Base-by-base conservation (phyloP, 2,329 filamentous ascomycete genomes). In the Anisogramma anomala region DNA sequence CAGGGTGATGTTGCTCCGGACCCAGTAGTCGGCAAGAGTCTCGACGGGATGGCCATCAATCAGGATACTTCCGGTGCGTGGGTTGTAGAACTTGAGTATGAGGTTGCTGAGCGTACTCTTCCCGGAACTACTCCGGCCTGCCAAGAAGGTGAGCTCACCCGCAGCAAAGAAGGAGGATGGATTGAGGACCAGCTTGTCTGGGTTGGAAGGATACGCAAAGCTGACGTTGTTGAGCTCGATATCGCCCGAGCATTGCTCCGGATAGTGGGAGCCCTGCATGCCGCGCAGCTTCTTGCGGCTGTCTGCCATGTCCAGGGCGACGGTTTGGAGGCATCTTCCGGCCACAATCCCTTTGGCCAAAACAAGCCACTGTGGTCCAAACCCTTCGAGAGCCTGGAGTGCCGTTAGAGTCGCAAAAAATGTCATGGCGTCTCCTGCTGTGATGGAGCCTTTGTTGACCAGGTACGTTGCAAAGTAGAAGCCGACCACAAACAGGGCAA, bases 91-190 rank as follows among this genome's bases (percentile, higher is more conserved):
- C 10, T 79, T 75, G 37, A 87, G 68, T 1, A 96, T 67, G 0
- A 96, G 68, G 54, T 85, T 86, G 1, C 82, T 79, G 1, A 96
- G 55, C 0, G 89, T 96, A 51, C 86, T 94, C 58, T 96, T 96
- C 0, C 89, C 89, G 2, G 85, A 94, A 0, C 91, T 91, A 53
- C 86, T 94, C 52, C 72, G 74, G 0, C 89, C 91, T 36, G 95
- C 75, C 2, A 96, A 68, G 53, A 91, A 95, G 0, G 79, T 85
- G 3, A 81, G 77, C 47, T 83, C 68, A 0, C 83, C 80, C 0
- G 80, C 69, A 0, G 78, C 73, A 43, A 96, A 89, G 49, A 69
- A 72, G 46, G 69, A 78, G 0, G 74, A 72, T 6, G 71, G 62
- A 1, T 71, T 60, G 8, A 95, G 66, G 2, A 80, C 78, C 0